Evolutionary conservation across 257 asterid genomes (phyloP), one percentile per base, ranked within the genome.

Genomic region (Cordia subcordata): DNA sequence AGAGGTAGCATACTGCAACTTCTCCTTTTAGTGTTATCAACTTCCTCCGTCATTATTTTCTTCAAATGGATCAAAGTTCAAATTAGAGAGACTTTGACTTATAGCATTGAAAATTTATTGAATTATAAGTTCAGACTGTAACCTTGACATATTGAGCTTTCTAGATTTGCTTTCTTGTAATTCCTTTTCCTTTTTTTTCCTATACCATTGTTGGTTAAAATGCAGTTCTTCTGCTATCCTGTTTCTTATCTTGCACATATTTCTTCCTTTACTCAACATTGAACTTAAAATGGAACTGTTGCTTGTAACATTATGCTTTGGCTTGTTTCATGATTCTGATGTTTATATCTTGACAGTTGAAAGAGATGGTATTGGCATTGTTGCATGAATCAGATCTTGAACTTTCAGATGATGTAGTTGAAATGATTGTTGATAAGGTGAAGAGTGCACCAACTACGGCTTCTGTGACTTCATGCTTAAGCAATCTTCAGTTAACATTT

Each of bases 341-440:
- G 3, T 49, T 49, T 11, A 39, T 21, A 33, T 68, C 51, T 49
- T 61, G 70, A 57, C 89, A 90, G 96, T 70, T 92, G 67, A 72
- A 81, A 57, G 96, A 86, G 82, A 92, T 88, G 99, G 99, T 92
- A 22, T 59, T 88, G 80, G 95, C 99, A 10, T 75, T 92, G 53
- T 53, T 92, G 64, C 84, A 81, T 0, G 99, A 88, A 66, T 92
- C 96, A 0, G 99, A 92, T n/a, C 82, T 92, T 14, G 72, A 23
- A 11, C 96, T 92, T 38, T 81, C 96, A 5, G 94, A 86, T 44
- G 96, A 92, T 23, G 72, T 72, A 1, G 77, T 92, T 4, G 95
- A 84, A 76, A 39, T 57, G 66, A 92, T 88, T 4, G 96, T 88
- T 59, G 87, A 88, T 62, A 88, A 82, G 95, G 97, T 87, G 44